Base-by-base conservation (phyloP, 495 filamentous ascomycete genomes). In the Neurospora cerealis region DNA sequence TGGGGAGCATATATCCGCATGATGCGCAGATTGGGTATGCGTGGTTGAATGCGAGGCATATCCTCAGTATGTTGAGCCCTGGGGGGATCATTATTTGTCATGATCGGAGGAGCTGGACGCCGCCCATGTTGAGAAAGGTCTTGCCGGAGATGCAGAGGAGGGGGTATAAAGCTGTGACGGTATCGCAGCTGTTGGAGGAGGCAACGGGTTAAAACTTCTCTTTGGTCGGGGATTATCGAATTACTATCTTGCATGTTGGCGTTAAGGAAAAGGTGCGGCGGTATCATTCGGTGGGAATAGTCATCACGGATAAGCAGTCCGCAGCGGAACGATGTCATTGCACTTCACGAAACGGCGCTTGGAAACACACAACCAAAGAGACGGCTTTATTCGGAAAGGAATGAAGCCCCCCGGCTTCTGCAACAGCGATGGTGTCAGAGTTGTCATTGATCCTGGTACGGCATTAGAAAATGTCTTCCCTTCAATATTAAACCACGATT, bases 1-100 rank as follows among this genome's bases (percentile, higher is more conserved):
- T 97, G 40, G 93, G 93, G 17, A 91, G 89, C 79, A 91, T 96
- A 39, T 96, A 95, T 80, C 93, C 93, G 17, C 93, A 96, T 82
- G 93, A 97, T 81, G 88, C 93, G 69, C 92, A 95, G 83, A 88
- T 97, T 41, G 81, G 81, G 28, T 90, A 85, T 77, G 82, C 86
- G 78, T 85, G 85, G 75, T 71, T 95, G 71, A 97, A 97, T 84
- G 90, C 91, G n/a, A 84, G 83, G 71, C 93, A 96, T 85, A 86
- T 97, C 4, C 78, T 95, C 76, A 92, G 91, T 79, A 93, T 93
- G 91, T 80, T 93, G 37, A 80, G 85, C 62, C 90, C 92, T 0
- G 93, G 93, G 1, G 91, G 89, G 60, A 89, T 97, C 54, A 90
- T 96, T 54, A 88, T 96, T 32, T 92, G 92, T 77, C 93, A 96